Evolutionary conservation across 129 eudicot species (phyloP).

Genomic region (Lactuca sativa): DNA sequence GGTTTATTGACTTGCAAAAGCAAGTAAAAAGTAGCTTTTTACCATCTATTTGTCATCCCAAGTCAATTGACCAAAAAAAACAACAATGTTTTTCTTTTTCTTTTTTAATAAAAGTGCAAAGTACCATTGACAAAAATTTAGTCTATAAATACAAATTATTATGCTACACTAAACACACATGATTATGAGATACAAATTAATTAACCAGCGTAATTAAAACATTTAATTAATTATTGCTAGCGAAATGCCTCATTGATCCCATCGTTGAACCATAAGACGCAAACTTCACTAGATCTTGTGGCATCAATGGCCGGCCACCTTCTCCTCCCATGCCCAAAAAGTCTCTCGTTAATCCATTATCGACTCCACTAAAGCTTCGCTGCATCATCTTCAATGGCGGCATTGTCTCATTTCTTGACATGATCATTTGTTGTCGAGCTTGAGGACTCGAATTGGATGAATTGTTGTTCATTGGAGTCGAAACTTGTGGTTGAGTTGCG

Average conservation of each 20-base stretch:
- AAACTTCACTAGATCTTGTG: conserved; percentile 75
- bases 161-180: conserved; percentile 30
- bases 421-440: conserved; percentile 39
- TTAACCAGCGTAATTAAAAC: conserved; percentile 24
- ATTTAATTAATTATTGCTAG: conserved; percentile 40
- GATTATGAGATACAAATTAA: conserved; percentile 24
- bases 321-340: conserved; percentile 83
- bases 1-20: conserved; percentile 1
- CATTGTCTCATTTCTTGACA: conserved; percentile 34
- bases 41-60: conserved; percentile 25
- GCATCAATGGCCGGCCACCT: conserved; percentile 68
- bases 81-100: background rate
- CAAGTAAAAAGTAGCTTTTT: conserved; percentile 17
- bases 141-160: conserved; percentile 37
- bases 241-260: conserved; percentile 71
- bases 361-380: conserved; percentile 32
- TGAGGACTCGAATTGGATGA: conserved; percentile 30
- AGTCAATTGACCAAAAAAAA: conserved; percentile 4
- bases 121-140: conserved; percentile 12
- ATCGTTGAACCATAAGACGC: conserved; percentile 78
- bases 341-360: conserved; percentile 66
- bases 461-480: conserved; percentile 25
- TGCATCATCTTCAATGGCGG: conserved; percentile 38
- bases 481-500: conserved; percentile 30
- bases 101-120: background rate